phyloP scores from a whole-genome alignment of 805 yeast genomes.

The Candida sanyiensis region DNA sequence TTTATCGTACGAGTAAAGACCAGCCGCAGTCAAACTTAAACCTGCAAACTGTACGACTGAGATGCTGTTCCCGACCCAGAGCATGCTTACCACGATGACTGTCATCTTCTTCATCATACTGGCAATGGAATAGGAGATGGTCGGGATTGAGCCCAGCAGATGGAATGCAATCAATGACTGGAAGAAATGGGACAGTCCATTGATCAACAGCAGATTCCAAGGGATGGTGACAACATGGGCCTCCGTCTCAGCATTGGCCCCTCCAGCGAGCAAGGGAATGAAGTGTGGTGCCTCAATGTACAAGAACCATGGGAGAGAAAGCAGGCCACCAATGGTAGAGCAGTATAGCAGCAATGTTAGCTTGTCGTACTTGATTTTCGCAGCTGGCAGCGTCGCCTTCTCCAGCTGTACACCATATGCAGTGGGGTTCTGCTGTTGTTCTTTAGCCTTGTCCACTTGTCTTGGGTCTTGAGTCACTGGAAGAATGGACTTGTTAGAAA shows the following conservation, averaged over 20 bases:
- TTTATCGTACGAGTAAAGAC: slow-evolving; percentile 57
- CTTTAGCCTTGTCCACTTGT: slow-evolving; percentile 10
- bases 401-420: slow-evolving; percentile 15
- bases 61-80: slow-evolving; percentile 49
- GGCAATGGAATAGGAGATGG: slow-evolving; percentile 83
- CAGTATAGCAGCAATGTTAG: slow-evolving; percentile 77
- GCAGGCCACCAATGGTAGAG: slow-evolving; percentile 61
- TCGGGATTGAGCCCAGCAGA: slow-evolving; percentile 72
- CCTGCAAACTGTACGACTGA: slow-evolving; percentile 44
- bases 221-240: slow-evolving; percentile 31
- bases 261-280: slow-evolving; percentile 3
- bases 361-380: slow-evolving; percentile 59
- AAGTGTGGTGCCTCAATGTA: slow-evolving; percentile 49
- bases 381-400: slow-evolving; percentile 17
- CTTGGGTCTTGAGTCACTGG: slow-evolving; percentile 8
- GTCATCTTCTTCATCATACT: slow-evolving; percentile 85
- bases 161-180: slow-evolving; percentile 82
- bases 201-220: slow-evolving; percentile 48
- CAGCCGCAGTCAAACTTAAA: slow-evolving; percentile 43
- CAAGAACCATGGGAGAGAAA: slow-evolving; percentile 72
- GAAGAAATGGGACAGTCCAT: slow-evolving; percentile 71
- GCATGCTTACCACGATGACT: slow-evolving; percentile 71
- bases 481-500: slow-evolving; percentile 6
- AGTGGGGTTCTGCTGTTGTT: slow-evolving; percentile 8
- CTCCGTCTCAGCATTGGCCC: slow-evolving; percentile 17